Evolutionary conservation across 2,329 filamentous ascomycete species (phyloP).

Genomic region (Calonectria henricotiae): DNA sequence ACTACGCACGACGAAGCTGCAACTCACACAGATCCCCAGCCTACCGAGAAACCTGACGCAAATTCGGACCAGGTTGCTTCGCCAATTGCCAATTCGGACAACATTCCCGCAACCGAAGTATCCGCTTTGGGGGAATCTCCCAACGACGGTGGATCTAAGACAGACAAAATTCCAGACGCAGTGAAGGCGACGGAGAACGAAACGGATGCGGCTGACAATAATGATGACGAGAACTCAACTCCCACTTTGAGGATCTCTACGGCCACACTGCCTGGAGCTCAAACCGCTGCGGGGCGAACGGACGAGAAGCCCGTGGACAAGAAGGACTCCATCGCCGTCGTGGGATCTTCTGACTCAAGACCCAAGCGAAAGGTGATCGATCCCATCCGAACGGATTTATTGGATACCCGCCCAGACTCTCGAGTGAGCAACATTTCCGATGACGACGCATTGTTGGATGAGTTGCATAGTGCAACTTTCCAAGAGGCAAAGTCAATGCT

Average conservation of each 20-base stretch:
- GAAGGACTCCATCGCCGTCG: conserved; percentile 19
- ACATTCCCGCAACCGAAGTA: conserved; percentile 41
- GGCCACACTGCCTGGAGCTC: conserved; percentile 49
- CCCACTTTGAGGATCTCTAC: conserved; percentile 48
- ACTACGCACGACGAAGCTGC: conserved; percentile 8
- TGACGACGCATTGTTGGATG: conserved; percentile 89
- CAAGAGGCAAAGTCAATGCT: conserved; percentile 87
- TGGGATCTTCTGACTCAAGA: conserved; percentile 38
- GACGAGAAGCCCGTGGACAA: conserved; percentile 25
- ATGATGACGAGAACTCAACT: conserved; percentile 39
- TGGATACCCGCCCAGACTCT: conserved; percentile 41
- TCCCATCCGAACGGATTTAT: conserved; percentile 70
- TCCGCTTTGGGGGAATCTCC: conserved; percentile 33
- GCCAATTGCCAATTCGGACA: conserved; percentile 46
- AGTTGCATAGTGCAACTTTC: conserved; percentile 85
- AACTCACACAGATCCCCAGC: conserved; percentile 22
- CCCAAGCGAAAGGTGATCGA: conserved; percentile 62
- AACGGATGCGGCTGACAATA: conserved; percentile 34
- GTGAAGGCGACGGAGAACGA: conserved; percentile 36
- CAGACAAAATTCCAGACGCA: conserved; percentile 42
- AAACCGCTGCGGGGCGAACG: conserved; percentile 37
- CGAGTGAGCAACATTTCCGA: conserved; percentile 70
- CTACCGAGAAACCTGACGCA: conserved; percentile 17
- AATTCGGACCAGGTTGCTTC: conserved; percentile 34
- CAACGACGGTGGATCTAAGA: conserved; percentile 39